Conservation (phyloP, 1,284 basidiomycete species). For the Singerocomus inundabilis region DNA sequence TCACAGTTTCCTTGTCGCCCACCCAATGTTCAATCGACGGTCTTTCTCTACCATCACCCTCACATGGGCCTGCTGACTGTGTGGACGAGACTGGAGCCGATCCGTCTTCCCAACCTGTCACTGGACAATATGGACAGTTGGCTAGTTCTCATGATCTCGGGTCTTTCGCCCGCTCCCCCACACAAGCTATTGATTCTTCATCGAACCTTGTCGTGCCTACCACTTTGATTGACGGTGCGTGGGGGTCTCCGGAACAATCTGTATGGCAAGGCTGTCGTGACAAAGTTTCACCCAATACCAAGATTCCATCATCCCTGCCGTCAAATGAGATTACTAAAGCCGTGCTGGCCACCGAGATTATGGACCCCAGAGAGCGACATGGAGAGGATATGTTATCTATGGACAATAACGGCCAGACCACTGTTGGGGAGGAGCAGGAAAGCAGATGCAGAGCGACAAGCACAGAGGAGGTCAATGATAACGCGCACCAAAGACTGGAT, state of each 20-base stretch:
- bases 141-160: conserved; percentile 3
- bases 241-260: conserved; percentile 1
- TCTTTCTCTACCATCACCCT: conserved; percentile 37
- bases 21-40: conserved; percentile 34
- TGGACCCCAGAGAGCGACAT: background rate
- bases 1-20: conserved; percentile 14
- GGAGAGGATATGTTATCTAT: background rate
- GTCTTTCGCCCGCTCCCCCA: background rate
- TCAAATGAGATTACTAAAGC: conserved; percentile 4
- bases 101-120: background rate
- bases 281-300: background rate
- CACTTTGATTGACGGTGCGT: background rate
- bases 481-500: conserved; percentile 18
- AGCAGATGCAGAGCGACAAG: conserved; percentile 2
- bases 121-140: conserved; percentile 4
- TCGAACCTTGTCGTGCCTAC: background rate
- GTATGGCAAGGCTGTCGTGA: conserved; percentile 2
- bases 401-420: conserved; percentile 3
- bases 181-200: conserved; percentile 7
- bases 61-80: conserved; percentile 6
- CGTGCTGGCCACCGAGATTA: background rate
- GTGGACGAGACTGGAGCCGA: conserved; percentile 4
- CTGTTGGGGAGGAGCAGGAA: conserved; percentile 2
- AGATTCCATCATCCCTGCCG: background rate
- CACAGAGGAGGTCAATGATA: conserved; percentile 4